Base-by-base conservation (phyloP, 805 yeast genomes). In the Scheffersomyces amazonensis region DNA sequence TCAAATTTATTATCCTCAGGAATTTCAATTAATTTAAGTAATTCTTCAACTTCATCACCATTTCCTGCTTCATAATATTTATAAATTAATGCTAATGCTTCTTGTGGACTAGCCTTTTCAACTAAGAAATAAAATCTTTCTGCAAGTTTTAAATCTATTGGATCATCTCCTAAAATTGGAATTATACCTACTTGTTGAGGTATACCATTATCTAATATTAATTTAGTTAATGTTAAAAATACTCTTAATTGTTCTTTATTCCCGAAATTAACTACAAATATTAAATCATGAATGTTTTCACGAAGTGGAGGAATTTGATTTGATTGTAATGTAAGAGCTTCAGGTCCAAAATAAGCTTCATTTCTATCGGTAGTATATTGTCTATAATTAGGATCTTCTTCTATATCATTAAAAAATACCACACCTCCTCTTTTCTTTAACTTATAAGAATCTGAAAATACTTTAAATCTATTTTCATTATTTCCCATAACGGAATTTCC, bases 161-260 rank as follows among this genome's bases (percentile, higher is more conserved):
- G 51, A 16, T 59, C 62, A 5, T 46, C 49, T 1, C 54, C 58
- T 7, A 60, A 52, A 2, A 84, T 41, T 0, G 98, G 96, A n/a
- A 91, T 65, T 2, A 91, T 44, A 5, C 97, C 99, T 36, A 91
- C 53, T 57, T 90, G 83, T 46, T 89, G 84, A 0, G 96, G 87
- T 13, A 85, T 70, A 1, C 79, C 78, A 31, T 76, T 73, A 10
- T 72, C 66, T n/a, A 80, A 50, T 2, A 80, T 64, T 2, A 75
- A 58, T 18, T 71, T 67, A 2, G 82, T 50, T 23, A 80, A 64
- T 7, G 81, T 66, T 15, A 74, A 59, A 20, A 81, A 56, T 1
- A 73, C 76, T 13, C 64, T 54, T 15, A 82, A 49, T 41, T 85
- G 83, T 2, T 65, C 61, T 11, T 65, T 63, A 43, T 78, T 68